phyloP scores from a whole-genome alignment of 1,284 basidiomycete genomes.

The Rhodotorula sp. region DNA sequence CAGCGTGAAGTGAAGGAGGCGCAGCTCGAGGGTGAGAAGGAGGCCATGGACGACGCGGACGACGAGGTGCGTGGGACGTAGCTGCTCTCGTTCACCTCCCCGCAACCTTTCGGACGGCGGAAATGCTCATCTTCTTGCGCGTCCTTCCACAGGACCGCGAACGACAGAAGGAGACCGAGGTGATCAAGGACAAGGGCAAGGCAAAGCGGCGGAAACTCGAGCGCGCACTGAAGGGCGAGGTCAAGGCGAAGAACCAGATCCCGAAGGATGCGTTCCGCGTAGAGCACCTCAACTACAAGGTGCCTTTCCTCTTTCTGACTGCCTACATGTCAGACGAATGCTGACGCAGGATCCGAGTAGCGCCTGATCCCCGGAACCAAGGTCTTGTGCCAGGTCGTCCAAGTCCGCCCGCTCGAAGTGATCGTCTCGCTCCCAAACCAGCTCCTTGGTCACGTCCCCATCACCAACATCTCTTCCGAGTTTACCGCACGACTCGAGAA shows the following conservation, averaged over 20 bases:
- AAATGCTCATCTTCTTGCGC: background rate
- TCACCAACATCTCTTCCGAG: conserved; percentile 86
- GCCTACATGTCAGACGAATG: background rate
- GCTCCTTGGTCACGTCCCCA: conserved; percentile 89
- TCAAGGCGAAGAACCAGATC: conserved; percentile 45
- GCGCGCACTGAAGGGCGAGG: conserved; percentile 22
- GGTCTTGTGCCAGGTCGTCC: conserved; percentile 79
- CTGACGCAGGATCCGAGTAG: conserved; percentile 52
- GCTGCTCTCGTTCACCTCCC: background rate
- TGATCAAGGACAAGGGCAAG: conserved; percentile 48
- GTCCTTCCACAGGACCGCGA: conserved; percentile 2
- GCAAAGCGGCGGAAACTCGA: conserved; percentile 45
- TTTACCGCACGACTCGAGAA: conserved; percentile 69
- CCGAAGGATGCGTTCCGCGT: conserved; percentile 63
- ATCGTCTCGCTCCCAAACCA: conserved; percentile 93
- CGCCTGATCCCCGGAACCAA: conserved; percentile 80
- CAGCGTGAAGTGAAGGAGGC: conserved; percentile 86
- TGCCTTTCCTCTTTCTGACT: conserved; percentile 46
- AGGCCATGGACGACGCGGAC: conserved; percentile 61
- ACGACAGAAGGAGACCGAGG: conserved; percentile 22
- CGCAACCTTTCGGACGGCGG: too few relatives aligned
- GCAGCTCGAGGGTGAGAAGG: conserved; percentile 76
- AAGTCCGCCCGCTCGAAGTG: conserved; percentile 83
- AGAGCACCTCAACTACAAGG: conserved; percentile 94
- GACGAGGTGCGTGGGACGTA: conserved; percentile 3